These are phyloP conservation scores for Schizophyllum amplum DNA, from an alignment of 1,284 basidiomycete genomes.

Conservation along the genomic window DNA sequence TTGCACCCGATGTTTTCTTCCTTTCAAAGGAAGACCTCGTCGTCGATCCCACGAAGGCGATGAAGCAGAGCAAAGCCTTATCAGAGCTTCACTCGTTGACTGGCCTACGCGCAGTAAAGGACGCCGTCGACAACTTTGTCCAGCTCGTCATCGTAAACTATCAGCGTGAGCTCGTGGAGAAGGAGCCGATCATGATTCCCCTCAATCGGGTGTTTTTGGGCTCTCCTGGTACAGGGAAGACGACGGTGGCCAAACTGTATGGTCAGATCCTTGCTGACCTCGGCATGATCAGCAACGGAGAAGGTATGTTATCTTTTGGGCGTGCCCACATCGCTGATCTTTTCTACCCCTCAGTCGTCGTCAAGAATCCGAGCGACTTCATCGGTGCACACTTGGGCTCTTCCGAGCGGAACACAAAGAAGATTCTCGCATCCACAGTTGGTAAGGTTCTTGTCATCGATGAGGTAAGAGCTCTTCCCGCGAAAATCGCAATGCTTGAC, in stretches of 20 bases:
- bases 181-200: constrained; percentile 41
- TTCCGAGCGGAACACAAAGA: constrained; percentile 57
- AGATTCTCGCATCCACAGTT: constrained; percentile 42
- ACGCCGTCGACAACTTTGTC: constrained; percentile 41
- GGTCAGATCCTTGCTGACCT: constrained; percentile 53
- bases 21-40: constrained; percentile 48
- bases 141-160: constrained; percentile 45
- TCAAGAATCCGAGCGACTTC: constrained; percentile 62
- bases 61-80: constrained; percentile 40
- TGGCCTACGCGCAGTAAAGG: constrained; percentile 50
- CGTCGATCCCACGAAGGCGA: constrained; percentile 45
- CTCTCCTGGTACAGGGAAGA: constrained; percentile 61
- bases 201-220: constrained; percentile 59
- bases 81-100: constrained; percentile 42
- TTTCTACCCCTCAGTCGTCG: constrained; percentile 34
- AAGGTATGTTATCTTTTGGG: constrained; percentile 34
- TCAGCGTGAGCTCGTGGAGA: constrained; percentile 46
- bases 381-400: constrained; percentile 44
- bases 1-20: constrained; percentile 37
- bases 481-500: not conserved
- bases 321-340: not conserved
- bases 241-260: constrained; percentile 57
- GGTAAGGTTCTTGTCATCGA: constrained; percentile 65
- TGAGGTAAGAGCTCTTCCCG: constrained; percentile 33
- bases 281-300: constrained; percentile 53